Base-by-base conservation (phyloP, 2,329 filamentous ascomycete species). In the Fusarium dlaminii region DNA sequence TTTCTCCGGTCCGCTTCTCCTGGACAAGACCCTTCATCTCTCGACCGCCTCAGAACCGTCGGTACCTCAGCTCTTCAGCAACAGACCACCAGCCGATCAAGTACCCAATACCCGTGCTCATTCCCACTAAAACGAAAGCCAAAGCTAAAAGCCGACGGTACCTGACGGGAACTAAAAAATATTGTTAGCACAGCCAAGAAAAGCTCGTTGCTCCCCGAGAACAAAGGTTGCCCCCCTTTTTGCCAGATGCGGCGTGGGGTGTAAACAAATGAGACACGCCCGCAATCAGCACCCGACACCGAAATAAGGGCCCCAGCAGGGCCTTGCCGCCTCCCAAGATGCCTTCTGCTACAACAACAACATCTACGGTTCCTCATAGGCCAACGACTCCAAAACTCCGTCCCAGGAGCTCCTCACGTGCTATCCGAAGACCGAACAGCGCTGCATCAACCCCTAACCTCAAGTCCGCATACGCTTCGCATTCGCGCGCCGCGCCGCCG, bases 401-500 rank as follows among this genome's bases (percentile, higher is more conserved):
- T 54, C 63, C 70, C 48, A 76, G 73, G 61, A 70, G 68, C 40
- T 77, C 77, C 45, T 79, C 81, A 46, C 81, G 84, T 70, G 83
- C 83, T 61, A 81, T 87, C 71, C 83, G 86, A 79, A 84, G 84
- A 78, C 81, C 84, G 67, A 80, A 83, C 62, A 81, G 84, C 66
- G 86, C 89, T 30, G 84, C 85, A 40, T 91, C 90, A 13, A 90
- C 88, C 9, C 89, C 90, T 17, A 90, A 91, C 77, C 84, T 92
- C 69, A 87, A 86, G 78, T 82, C 84, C 32, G 80, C 87, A 43
- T 90, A 88, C 80, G 81, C 83, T 46, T 81, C 84, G 13, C 87
- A 88, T 73, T 86, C 87, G 57, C 85, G 85, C 72, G 83, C 86
- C 32, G 80, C 80, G 54, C 83, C 84, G 58, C 83, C 84, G 51